Conservation (phyloP, 139 green algal genomes). For the Auxenochlorella pyrenoidosa region DNA sequence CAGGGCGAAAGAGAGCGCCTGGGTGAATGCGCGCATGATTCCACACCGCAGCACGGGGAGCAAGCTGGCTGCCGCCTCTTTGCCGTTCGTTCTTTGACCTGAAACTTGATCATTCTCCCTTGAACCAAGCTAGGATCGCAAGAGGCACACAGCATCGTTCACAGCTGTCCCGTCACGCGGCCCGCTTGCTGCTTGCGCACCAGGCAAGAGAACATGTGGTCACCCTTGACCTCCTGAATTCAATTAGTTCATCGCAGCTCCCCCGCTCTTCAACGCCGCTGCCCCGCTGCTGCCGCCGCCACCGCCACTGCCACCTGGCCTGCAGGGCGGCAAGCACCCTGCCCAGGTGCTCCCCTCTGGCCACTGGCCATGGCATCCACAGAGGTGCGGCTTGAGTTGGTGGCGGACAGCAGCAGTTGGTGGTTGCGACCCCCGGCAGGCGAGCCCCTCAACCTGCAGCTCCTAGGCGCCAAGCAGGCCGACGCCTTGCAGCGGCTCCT, state of each 20-base stretch:
- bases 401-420: neutral
- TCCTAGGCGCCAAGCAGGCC: neutral
- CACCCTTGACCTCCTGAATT: neutral
- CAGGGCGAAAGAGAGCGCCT: too few species aligned
- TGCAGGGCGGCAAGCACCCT: neutral
- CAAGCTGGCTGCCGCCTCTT: too few species aligned
- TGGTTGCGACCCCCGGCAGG: neutral
- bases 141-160: too few species aligned
- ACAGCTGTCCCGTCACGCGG: too few species aligned
- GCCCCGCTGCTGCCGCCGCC: neutral
- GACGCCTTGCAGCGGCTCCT: neutral
- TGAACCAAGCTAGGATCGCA: too few species aligned
- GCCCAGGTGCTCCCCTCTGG: neutral
- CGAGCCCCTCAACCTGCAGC: neutral
- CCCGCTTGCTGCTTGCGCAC: too few species aligned
- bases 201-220: neutral
- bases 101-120: too few species aligned
- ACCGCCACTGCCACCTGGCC: neutral
- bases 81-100: too few species aligned
- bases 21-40: too few species aligned
- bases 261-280: neutral
- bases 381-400: neutral
- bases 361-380: neutral
- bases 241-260: neutral
- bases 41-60: too few species aligned